Percentiles rank a stretch among this genome's conserved stretches.
phyloP scores from a whole-genome alignment of 345 rosid genomes.

The Heritiera littoralis region DNA sequence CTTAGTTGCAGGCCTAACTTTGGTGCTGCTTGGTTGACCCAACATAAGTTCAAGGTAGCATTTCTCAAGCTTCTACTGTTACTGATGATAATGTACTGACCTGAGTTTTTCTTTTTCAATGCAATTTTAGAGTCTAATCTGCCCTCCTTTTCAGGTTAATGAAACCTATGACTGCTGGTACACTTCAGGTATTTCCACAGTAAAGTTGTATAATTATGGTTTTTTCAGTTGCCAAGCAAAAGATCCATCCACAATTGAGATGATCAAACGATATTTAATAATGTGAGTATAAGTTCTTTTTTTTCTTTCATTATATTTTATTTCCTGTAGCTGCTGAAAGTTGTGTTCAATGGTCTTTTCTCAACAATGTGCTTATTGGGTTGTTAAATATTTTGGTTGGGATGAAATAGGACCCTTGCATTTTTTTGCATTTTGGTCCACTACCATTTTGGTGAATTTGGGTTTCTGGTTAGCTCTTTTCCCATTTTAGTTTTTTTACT shows the following conservation, averaged over 20 bases:
- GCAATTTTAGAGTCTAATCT: not conserved
- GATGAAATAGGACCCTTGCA: not conserved
- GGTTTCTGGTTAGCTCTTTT: not conserved
- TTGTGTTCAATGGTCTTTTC: not conserved
- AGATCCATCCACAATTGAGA: conserved; percentile 62
- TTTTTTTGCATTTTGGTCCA: not conserved
- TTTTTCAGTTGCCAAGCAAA: conserved; percentile 71
- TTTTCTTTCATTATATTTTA: not conserved
- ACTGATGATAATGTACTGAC: not conserved
- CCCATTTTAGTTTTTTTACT: too few relatives aligned
- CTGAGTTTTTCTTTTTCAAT: not conserved
- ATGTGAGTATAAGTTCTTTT: conserved; percentile 51
- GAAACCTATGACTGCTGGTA: conserved; percentile 95
- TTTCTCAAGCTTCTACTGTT: conserved; percentile 12
- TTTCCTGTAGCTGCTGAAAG: not conserved
- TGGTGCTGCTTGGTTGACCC: conserved; percentile 69
- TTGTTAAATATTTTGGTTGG: conserved; percentile 11
- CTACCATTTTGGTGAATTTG: conserved; percentile 7
- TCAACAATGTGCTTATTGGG: not conserved
- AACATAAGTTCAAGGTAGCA: conserved; percentile 77
- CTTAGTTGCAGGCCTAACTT: conserved; percentile 80
- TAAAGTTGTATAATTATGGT: conserved; percentile 66
- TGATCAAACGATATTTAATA: conserved; percentile 47
- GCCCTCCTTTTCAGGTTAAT: conserved; percentile 56
- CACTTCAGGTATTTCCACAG: conserved; percentile 55